phyloP scores from a whole-genome alignment of 2,329 filamentous ascomycete species.

The Penicillium sp. region DNA sequence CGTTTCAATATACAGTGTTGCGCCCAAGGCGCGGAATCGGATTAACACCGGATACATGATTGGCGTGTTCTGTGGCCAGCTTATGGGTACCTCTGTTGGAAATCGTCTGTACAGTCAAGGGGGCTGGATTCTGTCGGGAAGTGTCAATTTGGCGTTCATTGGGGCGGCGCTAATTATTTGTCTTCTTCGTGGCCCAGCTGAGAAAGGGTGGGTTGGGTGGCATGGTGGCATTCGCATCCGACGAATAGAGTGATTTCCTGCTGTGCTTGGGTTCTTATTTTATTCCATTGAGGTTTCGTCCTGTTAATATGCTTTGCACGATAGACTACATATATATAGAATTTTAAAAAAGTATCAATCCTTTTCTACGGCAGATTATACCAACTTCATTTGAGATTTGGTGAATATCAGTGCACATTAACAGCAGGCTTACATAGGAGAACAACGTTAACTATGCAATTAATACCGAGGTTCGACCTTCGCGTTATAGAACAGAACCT shows the following conservation, averaged over 20 bases:
- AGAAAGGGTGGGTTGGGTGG: conserved; percentile 61
- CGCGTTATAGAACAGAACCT: background rate
- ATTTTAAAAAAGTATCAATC: background rate
- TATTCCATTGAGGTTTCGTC: background rate
- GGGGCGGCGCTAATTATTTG: conserved; percentile 49
- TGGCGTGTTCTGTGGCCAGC: conserved; percentile 68
- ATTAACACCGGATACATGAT: conserved; percentile 85
- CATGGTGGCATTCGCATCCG: conserved; percentile 54
- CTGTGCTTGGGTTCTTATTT: background rate
- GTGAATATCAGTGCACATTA: background rate
- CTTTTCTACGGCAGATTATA: background rate
- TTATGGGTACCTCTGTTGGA: conserved; percentile 65
- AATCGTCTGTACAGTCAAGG: conserved; percentile 55
- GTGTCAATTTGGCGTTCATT: conserved; percentile 56
- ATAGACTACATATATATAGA: background rate
- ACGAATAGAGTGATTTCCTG: background rate
- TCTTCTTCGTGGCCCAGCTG: conserved; percentile 54
- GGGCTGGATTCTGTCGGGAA: conserved; percentile 58
- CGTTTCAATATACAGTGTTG: conserved; percentile 66
- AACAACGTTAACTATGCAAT: background rate
- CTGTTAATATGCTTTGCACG: background rate
- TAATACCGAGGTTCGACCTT: background rate
- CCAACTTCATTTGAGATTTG: no score
- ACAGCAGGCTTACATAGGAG: background rate
- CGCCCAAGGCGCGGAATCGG: conserved; percentile 68